Evolutionary conservation across 345 rosid species (phyloP), one percentile per base, ranked within the genome.

Genomic region (Ceriops zippeliana): DNA sequence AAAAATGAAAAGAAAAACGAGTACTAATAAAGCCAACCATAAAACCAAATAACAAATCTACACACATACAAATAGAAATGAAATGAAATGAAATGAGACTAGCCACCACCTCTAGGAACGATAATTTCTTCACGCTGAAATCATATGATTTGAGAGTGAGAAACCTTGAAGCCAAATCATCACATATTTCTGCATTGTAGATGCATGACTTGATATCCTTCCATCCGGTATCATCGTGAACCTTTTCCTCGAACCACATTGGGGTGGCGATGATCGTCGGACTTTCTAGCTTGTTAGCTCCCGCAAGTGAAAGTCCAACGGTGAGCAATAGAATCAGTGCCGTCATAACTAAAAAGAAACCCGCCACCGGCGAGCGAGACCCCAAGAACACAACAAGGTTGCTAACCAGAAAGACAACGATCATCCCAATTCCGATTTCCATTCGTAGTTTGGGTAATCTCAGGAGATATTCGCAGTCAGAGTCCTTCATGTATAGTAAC

Each of bases 61-160:
- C 0, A 6, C 0, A 6, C 11, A 16, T 31, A 52, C 6, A 52
- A 7, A 47, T 0, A 31, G 7, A 31, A 31, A n/a, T 28, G 2
- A 34, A 21, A 61, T 5, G 16, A 46, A 31, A 30, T 4, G 10
- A 58, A 46, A 58, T 30, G 6, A 17, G 22, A 31, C 2, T 15
- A 13, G 24, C 34, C 78, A 91, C 96, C 97, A 91, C 97, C 97
- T 91, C 88, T 20, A 89, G 59, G 15, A 77, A 58, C 9, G 92
- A 68, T 54, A 89, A 52, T 60, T 84, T 86, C 63, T 69, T 79
- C 63, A 72, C 57, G 7, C 60, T 72, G 65, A 83, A 75, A 52
- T 80, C 81, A 37, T 76, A 84, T 4, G 81, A 73, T 66, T 76
- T 78, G 24, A 80, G 62, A 16, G 56, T 11, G 16, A 71, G 34